Evolutionary conservation across 176 grass and related monocot species (phyloP), one percentile per base, ranked within the genome.

Genomic region (Lolium multiflorum): DNA sequence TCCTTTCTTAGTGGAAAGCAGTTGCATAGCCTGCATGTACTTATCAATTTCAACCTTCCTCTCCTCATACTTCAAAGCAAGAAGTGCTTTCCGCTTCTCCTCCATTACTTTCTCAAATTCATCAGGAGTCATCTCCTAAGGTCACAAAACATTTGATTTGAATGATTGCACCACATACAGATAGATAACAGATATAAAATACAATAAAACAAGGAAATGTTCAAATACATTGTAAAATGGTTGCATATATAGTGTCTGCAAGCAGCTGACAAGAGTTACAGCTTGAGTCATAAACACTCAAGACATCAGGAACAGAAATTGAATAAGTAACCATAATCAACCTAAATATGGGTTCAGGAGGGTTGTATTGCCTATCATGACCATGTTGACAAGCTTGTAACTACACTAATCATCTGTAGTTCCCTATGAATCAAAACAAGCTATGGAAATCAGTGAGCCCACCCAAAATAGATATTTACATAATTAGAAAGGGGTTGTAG

Each of bases 101-200:
- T n/a, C 96, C 70, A 79, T 91, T 82, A 98, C 67, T 87, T 98
- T 98, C 86, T 98, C 96, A 91, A 89, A 98, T 66, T 98, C 96
- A 35, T 98, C 96, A 44, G 94, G 87, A 65, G 93, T 98, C 93
- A 95, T 98, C 81, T 98, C 96, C 96, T 98, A 81, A 83, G 4
- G 68, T 81, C 59, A 76, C 51, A 25, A 91, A 52, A 81, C 9
- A 84, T 46, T 71, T 83, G 8, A 65, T 13, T 73, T 49, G 66
- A 18, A 16, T 15, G 3, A 67, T 25, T 52, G 17, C 13, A 86
- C 21, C 44, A 55, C 5, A 35, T 47, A 73, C 7, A 76, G 18
- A 62, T 64, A 18, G 0, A 35, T 6, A 71, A 69, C 41, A 77
- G 25, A 43, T 22, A 60, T n/a, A 76, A 28, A 6, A 64, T 61